Conservation (phyloP, 345 rosid genomes). For the Ailanthus altissimus region DNA sequence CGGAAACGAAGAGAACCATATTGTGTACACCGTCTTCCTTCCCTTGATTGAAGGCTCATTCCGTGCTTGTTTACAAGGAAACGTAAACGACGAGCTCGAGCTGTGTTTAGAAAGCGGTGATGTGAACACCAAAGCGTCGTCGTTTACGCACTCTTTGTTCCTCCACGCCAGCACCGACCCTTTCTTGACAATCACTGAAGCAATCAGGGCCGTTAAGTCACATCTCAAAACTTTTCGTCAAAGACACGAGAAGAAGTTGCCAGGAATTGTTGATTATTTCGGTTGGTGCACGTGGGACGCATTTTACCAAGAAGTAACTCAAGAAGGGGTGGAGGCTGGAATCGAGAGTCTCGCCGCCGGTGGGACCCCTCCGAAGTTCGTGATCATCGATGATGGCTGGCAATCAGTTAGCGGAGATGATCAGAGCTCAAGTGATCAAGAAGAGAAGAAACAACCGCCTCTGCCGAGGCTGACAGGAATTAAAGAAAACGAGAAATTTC, state of each 20-base stretch:
- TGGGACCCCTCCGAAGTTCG: slow-evolving; percentile 80
- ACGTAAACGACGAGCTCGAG: slow-evolving; percentile 66
- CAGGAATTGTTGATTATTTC: slow-evolving; percentile 73
- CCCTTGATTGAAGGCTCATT: slow-evolving; percentile 85
- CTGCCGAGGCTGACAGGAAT: slow-evolving; percentile 69
- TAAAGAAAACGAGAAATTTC: slow-evolving; percentile 75
- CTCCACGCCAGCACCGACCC: slow-evolving; percentile 86
- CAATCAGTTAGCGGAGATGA: slow-evolving; percentile 79
- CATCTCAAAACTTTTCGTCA: slow-evolving; percentile 82
- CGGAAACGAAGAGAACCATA: slow-evolving; percentile 57
- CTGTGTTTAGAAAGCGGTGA: slow-evolving; percentile 96
- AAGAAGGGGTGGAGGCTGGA: slow-evolving; percentile 90
- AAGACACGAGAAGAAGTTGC: slow-evolving; percentile 86
- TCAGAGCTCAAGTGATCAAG: slow-evolving; percentile 12
- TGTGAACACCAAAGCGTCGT: slow-evolving; percentile 53
- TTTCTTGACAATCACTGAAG: slow-evolving; percentile 68
- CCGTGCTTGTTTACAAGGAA: slow-evolving; percentile 80
- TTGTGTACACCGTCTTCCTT: slow-evolving; percentile 79
- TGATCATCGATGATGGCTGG: slow-evolving; percentile 97
- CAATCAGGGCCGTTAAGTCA: slow-evolving; percentile 58
- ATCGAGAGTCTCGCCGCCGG: slow-evolving; percentile 66
- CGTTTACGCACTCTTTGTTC: slow-evolving; percentile 66
- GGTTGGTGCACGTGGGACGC: slow-evolving; percentile 99
- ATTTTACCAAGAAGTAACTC: slow-evolving; percentile 89
- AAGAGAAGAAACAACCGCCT: slow-evolving; percentile 41